Conservation (phyloP, 2,329 filamentous ascomycete genomes). For the Didymella pinodella region DNA sequence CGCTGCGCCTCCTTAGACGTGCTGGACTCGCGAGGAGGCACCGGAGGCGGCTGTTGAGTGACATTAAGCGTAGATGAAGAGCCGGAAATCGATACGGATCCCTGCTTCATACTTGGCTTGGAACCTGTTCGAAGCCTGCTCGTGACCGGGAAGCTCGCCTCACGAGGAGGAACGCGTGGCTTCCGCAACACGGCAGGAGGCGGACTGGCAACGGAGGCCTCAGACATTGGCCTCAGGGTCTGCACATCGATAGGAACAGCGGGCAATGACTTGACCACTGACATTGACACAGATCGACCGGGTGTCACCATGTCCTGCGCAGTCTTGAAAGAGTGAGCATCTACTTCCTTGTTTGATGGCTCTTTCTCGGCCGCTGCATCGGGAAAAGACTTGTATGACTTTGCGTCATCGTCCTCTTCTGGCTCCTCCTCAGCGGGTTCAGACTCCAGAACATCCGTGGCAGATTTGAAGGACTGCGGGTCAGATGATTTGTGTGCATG, state of each 20-base stretch:
- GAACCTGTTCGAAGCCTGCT: slow-evolving; percentile 30
- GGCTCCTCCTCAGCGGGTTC: slow-evolving; percentile 2
- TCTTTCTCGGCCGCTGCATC: slow-evolving; percentile 23
- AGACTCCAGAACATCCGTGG: slow-evolving; percentile 32
- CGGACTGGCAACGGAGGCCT: slow-evolving; percentile 27
- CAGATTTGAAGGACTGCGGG: slow-evolving; percentile 47
- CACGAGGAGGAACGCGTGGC: slow-evolving; percentile 21
- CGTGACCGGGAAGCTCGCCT: slow-evolving; percentile 32
- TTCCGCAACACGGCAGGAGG: slow-evolving; percentile 26
- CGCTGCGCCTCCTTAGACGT: slow-evolving; percentile 45
- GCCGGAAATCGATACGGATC: slow-evolving; percentile 30
- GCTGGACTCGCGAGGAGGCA: slow-evolving; percentile 46
- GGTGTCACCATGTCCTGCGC: slow-evolving; percentile 32
- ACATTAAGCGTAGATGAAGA: slow-evolving; percentile 36
- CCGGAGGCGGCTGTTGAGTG: slow-evolving; percentile 29
- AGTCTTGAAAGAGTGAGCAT: slow-evolving; percentile 36
- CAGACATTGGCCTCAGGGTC: slow-evolving; percentile 21
- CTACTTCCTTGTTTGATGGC: slow-evolving; percentile 28
- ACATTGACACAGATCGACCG: slow-evolving; percentile 29
- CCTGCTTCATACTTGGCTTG: slow-evolving; percentile 33
- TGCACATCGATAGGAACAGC: slow-evolving; percentile 12
- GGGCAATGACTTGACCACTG: slow-evolving; percentile 25
- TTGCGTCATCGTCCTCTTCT: slow-evolving; percentile 17
- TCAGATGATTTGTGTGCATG: slow-evolving; percentile 44
- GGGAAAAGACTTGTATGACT: slow-evolving; percentile 26